A percentile compares a stretch with the other conserved stretches of the same genome.
Evolutionary conservation across 768 basidiomycete genomes (phyloP).

Genomic region (Termitomyces sp.): DNA sequence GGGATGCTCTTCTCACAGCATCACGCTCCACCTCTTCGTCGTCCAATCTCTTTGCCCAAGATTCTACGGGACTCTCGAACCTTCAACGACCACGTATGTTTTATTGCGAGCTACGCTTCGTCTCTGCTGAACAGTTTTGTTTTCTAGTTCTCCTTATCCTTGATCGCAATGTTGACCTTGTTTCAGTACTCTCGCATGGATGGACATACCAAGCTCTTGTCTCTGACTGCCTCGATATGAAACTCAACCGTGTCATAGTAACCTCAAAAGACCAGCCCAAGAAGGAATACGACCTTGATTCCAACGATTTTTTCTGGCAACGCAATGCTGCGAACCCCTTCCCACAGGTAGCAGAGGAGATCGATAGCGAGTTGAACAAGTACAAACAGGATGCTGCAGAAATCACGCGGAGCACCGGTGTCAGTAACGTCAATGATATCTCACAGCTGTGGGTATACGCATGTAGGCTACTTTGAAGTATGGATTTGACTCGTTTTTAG

Average conservation of each 20-base stretch:
- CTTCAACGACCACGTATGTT: conserved; percentile 77
- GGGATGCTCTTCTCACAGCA: conserved; percentile 75
- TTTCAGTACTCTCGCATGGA: conserved; percentile 90
- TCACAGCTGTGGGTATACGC: conserved; percentile 71
- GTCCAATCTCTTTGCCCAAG: conserved; percentile 69
- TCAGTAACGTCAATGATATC: conserved; percentile 94
- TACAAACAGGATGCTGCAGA: conserved; percentile 97
- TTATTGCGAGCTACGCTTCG: not conserved
- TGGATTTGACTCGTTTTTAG: conserved; percentile 30
- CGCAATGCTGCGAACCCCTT: conserved; percentile 96
- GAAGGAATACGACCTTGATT: conserved; percentile 90
- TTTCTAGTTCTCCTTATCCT: conserved; percentile 82
- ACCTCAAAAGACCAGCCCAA: conserved; percentile 65
- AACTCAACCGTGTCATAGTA: conserved; percentile 91
- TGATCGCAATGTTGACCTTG: conserved; percentile 92
- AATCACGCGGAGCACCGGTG: conserved; percentile 92
- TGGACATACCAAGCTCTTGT: conserved; percentile 99
- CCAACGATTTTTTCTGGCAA: conserved; percentile 99
- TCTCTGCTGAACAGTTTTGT: not conserved
- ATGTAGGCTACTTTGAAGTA: not conserved
- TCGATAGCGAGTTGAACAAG: conserved; percentile 85
- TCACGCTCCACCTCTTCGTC: conserved; percentile 52
- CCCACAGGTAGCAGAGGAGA: conserved; percentile 98
- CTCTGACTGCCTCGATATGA: conserved; percentile 96
- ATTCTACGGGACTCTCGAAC: conserved; percentile 78